Conservation (phyloP, 345 rosid species). For the Excoecaria agallocha region DNA sequence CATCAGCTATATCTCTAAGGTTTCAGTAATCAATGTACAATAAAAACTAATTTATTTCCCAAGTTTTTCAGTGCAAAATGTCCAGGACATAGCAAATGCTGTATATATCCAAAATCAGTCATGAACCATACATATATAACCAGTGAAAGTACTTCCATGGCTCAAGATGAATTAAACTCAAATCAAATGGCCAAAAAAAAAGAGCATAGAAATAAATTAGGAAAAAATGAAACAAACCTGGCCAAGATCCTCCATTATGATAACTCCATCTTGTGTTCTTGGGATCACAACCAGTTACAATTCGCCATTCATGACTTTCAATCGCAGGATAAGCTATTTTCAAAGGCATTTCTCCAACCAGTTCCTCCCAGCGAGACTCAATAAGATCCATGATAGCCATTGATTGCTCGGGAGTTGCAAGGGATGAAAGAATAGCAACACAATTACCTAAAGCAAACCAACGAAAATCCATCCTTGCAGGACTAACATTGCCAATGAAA, state of each 20-base stretch:
- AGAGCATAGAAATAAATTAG: background rate
- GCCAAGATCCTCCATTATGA: conserved; percentile 44
- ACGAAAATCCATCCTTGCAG: conserved; percentile 35
- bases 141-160: background rate
- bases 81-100: background rate
- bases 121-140: background rate
- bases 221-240: conserved; percentile 20
- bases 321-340: conserved; percentile 36
- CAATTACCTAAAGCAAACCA: conserved; percentile 40
- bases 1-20: background rate
- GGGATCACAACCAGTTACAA: conserved; percentile 39
- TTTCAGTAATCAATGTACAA: background rate
- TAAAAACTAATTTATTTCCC: background rate
- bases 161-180: background rate
- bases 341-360: conserved; percentile 41
- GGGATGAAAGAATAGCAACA: conserved; percentile 35
- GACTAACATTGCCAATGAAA: conserved; percentile 38
- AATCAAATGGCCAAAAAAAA: background rate
- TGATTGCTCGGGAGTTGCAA: conserved; percentile 36
- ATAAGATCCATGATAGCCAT: conserved; percentile 37
- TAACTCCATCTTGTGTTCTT: conserved; percentile 43
- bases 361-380: conserved; percentile 36
- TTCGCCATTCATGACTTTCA: conserved; percentile 36
- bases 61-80: background rate
- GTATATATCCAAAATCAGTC: background rate